Evolutionary conservation across 441 rosid genomes (phyloP).

Genomic region (Arabidopsis lyrata): DNA sequence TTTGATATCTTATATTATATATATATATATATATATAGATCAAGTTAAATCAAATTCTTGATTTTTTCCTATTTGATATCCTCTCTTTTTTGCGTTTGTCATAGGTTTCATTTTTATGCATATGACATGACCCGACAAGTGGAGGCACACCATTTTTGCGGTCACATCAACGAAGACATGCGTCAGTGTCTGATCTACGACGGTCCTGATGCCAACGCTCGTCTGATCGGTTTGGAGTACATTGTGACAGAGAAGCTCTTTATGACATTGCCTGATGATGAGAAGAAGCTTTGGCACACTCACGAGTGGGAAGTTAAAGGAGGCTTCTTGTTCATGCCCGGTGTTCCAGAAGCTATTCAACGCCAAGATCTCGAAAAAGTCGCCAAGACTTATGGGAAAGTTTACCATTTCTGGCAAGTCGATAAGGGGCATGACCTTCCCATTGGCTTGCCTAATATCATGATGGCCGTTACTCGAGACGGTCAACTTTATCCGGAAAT

Average conservation of each 20-base stretch:
- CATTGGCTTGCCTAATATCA: constrained; percentile 69
- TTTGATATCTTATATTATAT: no score
- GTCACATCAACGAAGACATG: constrained; percentile 80
- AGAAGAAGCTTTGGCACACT: constrained; percentile 82
- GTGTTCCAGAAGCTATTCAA: constrained; percentile 61
- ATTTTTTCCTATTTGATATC: no score
- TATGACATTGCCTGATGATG: constrained; percentile 64
- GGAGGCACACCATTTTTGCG: constrained; percentile 82
- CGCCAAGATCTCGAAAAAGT: constrained; percentile 70
- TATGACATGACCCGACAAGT: constrained; percentile 81
- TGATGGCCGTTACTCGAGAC: constrained; percentile 74
- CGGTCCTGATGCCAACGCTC: constrained; percentile 56
- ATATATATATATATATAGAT: no score
- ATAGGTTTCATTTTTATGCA: constrained; percentile 71
- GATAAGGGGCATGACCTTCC: constrained; percentile 74
- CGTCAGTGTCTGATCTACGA: constrained; percentile 80
- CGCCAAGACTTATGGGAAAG: constrained; percentile 71
- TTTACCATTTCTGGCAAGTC: constrained; percentile 84
- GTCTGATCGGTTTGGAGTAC: constrained; percentile 79
- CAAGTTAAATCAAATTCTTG: no score
- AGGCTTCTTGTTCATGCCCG: constrained; percentile 74
- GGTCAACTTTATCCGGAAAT: constrained; percentile 58
- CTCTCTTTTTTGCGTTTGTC: no score
- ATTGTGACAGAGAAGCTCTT: constrained; percentile 70
- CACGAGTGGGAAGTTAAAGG: constrained; percentile 85